These are phyloP conservation scores for Cystobasidium pallidum DNA, from an alignment of 1,284 basidiomycete genomes.

Conservation along the genomic window DNA sequence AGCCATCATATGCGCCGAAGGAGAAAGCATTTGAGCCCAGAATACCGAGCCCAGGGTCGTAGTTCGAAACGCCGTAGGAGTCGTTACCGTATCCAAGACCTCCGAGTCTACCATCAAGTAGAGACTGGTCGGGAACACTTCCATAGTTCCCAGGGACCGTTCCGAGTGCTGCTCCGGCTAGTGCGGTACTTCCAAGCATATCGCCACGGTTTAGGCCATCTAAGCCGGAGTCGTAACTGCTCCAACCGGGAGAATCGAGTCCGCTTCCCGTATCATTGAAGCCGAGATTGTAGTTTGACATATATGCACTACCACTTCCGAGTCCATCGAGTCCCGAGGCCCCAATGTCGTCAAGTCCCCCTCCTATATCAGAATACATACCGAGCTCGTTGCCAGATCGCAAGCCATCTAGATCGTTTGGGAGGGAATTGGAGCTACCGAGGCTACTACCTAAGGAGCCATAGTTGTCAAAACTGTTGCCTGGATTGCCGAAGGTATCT, in stretches of 20 bases:
- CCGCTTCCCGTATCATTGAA: constrained; percentile 16
- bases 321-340: constrained; percentile 12
- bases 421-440: not conserved
- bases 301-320: constrained; percentile 13
- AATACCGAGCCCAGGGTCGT: constrained; percentile 28
- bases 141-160: constrained; percentile 1
- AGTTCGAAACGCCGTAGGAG: constrained; percentile 21
- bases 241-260: constrained; percentile 25
- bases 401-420: constrained; percentile 6
- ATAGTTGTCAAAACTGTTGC: constrained; percentile 1
- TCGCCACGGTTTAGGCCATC: constrained; percentile 21
- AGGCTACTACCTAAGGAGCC: not conserved
- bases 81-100: not conserved
- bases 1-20: constrained; percentile 33
- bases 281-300: constrained; percentile 29
- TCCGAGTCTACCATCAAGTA: constrained; percentile 7
- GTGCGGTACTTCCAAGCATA: constrained; percentile 29
- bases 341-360: constrained; percentile 5
- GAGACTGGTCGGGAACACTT: not conserved
- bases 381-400: not conserved
- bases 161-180: constrained; percentile 24
- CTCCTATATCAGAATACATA: not conserved
- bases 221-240: constrained; percentile 38
- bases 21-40: constrained; percentile 10
- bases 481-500: not conserved